Percentiles rank a stretch among this genome's conserved stretches.
Conservation (phyloP, 768 basidiomycete genomes). For the Mycena filopes region DNA sequence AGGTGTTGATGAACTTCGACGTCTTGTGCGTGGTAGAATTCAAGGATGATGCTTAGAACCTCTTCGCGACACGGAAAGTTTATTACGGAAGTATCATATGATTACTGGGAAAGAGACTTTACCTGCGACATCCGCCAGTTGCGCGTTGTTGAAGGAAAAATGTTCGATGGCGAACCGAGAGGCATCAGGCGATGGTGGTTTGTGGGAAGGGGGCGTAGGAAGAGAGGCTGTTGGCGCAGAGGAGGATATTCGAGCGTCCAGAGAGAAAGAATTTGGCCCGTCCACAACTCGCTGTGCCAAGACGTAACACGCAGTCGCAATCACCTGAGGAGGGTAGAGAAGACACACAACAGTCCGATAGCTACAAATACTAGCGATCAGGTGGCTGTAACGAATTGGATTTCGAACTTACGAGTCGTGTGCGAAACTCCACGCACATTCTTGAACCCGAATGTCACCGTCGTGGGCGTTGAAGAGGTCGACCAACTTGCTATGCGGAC, state of each 20-base stretch:
- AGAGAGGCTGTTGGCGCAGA: conserved; percentile 79
- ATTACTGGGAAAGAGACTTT: conserved; percentile 11
- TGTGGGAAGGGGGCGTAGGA: conserved; percentile 84
- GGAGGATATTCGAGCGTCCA: conserved; percentile 78
- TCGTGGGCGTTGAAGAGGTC: conserved; percentile 73
- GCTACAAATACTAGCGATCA: conserved; percentile 48
- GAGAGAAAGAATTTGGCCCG: conserved; percentile 77
- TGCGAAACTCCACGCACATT: conserved; percentile 87
- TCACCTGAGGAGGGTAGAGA: conserved; percentile 72
- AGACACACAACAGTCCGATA: conserved; percentile 85
- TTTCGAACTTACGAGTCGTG: conserved; percentile 79
- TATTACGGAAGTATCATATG: no score
- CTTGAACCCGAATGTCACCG: conserved; percentile 63
- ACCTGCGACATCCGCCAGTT: conserved; percentile 74
- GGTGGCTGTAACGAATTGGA: conserved; percentile 6
- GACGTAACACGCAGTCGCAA: conserved; percentile 82
- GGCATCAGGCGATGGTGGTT: conserved; percentile 76
- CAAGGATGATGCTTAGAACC: conserved; percentile 70
- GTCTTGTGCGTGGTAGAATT: conserved; percentile 79
- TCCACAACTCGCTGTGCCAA: conserved; percentile 79
- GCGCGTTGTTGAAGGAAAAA: conserved; percentile 69
- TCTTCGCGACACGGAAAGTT: conserved; percentile 51
- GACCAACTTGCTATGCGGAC: conserved; percentile 79
- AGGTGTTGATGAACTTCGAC: conserved; percentile 61
- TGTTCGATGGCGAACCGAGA: conserved; percentile 74